Conservation (phyloP, 2,329 filamentous ascomycete species). For the Endothia cerciana region DNA sequence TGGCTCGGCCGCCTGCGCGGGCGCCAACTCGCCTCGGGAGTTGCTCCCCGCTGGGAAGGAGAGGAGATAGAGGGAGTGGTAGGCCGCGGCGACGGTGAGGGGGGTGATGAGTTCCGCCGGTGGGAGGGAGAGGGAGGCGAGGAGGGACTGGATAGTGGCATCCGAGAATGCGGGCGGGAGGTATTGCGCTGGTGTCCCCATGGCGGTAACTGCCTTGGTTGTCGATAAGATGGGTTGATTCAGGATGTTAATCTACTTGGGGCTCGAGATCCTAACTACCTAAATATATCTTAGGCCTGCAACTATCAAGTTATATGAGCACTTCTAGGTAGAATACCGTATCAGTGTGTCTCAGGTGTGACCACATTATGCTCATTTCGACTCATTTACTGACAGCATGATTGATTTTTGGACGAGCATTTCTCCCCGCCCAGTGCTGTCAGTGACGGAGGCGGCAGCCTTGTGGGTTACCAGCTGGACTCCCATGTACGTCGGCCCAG, state of each 20-base stretch:
- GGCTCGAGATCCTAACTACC: neutral
- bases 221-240: neutral
- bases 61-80: constrained; percentile 37
- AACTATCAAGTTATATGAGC: neutral
- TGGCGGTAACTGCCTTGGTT: neutral
- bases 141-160: constrained; percentile 28
- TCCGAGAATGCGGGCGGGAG: constrained; percentile 15
- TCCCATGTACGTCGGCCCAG: neutral
- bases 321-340: neutral
- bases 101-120: constrained; percentile 26
- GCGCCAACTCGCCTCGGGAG: constrained; percentile 6
- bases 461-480: neutral
- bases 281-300: neutral
- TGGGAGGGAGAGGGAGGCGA: constrained; percentile 31
- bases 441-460: neutral
- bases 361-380: neutral
- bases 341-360: no score
- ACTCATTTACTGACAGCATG: neutral
- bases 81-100: constrained; percentile 32
- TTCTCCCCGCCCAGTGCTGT: neutral
- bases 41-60: constrained; percentile 24
- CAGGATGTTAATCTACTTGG: neutral
- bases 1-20: constrained; percentile 7
- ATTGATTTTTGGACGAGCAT: neutral
- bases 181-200: constrained; percentile 5